Evolutionary conservation across 139 green algal genomes (phyloP).

Genomic region (Diplosphaera chodatii): DNA sequence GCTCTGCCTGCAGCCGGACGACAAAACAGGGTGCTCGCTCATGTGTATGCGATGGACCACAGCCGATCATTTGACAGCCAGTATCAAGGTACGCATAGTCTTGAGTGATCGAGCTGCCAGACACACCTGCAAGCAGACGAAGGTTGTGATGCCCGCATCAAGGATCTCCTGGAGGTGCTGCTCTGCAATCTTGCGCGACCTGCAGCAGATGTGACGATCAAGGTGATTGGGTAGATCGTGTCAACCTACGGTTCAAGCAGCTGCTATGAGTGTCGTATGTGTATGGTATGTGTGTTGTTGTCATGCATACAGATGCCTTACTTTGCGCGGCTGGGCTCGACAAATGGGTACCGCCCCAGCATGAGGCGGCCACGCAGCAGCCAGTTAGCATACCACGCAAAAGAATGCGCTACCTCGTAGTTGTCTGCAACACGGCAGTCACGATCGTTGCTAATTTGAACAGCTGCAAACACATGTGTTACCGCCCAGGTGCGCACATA

Average conservation of each 20-base stretch:
- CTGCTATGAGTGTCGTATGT: too few species aligned
- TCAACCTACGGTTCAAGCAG: too few species aligned
- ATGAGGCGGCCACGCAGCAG: constrained; percentile 69
- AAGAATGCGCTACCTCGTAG: constrained; percentile 49
- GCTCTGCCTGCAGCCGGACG: constrained; percentile 49
- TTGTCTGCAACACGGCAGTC: constrained; percentile 17
- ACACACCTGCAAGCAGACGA: constrained; percentile 70
- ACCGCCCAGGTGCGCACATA: too few species aligned
- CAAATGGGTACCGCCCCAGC: constrained; percentile 76
- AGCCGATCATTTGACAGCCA: too few species aligned
- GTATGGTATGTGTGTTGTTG: too few species aligned
- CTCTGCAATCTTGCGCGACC: constrained; percentile 39
- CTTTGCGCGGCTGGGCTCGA: constrained; percentile 66
- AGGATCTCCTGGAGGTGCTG: constrained; percentile 62
- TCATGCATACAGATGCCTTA: constrained; percentile 1
- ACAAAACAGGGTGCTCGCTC: too few species aligned
- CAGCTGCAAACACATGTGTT: too few species aligned
- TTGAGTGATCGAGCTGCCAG: too few species aligned
- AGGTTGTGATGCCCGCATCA: constrained; percentile 58
- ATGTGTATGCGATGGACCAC: too few species aligned
- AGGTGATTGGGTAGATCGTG: too few species aligned
- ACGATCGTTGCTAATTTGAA: too few species aligned
- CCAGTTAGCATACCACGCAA: constrained; percentile 76
- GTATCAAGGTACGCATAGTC: too few species aligned
- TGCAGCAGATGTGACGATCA: constrained; percentile 11